Percentiles rank a stretch among this genome's conserved stretches.
Conservation (phyloP, 2,329 filamentous ascomycete species). For the Colletotrichum higginsianum region DNA sequence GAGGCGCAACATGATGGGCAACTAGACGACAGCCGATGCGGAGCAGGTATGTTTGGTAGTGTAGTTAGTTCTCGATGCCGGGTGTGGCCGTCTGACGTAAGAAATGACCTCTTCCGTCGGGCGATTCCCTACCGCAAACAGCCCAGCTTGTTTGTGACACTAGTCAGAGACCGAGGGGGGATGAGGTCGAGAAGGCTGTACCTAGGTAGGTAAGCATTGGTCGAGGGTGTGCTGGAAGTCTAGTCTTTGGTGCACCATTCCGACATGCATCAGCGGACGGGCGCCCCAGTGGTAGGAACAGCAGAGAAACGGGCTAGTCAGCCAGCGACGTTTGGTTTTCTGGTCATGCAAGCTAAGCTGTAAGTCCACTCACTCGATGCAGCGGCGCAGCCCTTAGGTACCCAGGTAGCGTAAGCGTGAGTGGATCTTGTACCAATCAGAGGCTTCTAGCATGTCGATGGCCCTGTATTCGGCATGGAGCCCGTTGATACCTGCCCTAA, state of each 20-base stretch:
- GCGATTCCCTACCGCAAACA: neutral
- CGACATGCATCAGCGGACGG: neutral
- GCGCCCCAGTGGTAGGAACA: neutral
- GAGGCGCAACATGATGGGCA: neutral
- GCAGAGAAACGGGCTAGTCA: no score
- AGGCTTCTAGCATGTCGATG: neutral
- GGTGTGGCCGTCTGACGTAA: no score
- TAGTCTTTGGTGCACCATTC: no score
- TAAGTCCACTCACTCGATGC: no score
- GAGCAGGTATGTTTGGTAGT: neutral
- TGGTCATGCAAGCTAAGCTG: no score
- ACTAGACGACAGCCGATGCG: neutral
- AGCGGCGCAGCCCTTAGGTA: no score
- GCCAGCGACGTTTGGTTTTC: neutral
- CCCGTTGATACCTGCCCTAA: no score
- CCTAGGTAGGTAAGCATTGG: neutral
- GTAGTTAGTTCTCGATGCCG: neutral
- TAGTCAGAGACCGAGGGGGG: neutral
- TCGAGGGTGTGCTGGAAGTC: neutral
- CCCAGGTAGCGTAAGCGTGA: no score
- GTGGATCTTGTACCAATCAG: neutral
- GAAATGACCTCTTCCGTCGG: no score
- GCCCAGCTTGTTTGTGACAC: neutral
- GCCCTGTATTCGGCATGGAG: no score
- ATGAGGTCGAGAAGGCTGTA: neutral